Evolutionary conservation across 1,139 yeast genomes (phyloP), one percentile per base, ranked within the genome.

Genomic region (Citeromyces siamensis): DNA sequence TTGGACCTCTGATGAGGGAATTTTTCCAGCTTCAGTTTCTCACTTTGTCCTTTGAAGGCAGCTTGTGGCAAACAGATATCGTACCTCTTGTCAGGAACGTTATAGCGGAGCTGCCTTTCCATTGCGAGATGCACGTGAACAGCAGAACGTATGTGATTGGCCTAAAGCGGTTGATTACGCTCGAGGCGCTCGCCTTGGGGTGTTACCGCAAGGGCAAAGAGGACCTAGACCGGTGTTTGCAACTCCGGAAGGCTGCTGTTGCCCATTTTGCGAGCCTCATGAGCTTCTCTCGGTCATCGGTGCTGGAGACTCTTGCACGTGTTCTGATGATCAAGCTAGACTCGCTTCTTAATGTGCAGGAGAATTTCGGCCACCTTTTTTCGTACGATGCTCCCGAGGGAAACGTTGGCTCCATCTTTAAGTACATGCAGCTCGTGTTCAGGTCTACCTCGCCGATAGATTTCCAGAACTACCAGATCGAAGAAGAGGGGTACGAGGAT

Each of bases 391-490:
- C 37, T 12, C 37, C 36, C 20, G 34, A 37, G 18, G 33, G 37
- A 32, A 31, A 19, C n/a, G 20, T 51, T n/a, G 39, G 47, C 34
- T 35, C 41, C n/a, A 40, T 45, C 22, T 35, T 47, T 28, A 34
- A 37, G n/a, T 23, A 33, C 14, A 34, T 3, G 28, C 32, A 17
- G 33, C 37, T 6, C 6, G 51, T 55, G 34, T 53, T 44, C 41
- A 44, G 41, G 33, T 48, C 58, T 1, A 52, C 59, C 9, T 50
- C 56, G 1, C 50, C 51, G 3, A 55, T 56, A 29, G 59, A 56
- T 41, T 36, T 53, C 3, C 43, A 45, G 9, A 47, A 49, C 31
- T 55, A 54, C 42, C 38, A 39, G 22, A 45, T 54, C 12, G 43
- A 47, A 12, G 56, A 48, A 13, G 51, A 45, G 23, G 51, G 51